Conservation (phyloP, 345 rosid species). For the Sonneratia alba region DNA sequence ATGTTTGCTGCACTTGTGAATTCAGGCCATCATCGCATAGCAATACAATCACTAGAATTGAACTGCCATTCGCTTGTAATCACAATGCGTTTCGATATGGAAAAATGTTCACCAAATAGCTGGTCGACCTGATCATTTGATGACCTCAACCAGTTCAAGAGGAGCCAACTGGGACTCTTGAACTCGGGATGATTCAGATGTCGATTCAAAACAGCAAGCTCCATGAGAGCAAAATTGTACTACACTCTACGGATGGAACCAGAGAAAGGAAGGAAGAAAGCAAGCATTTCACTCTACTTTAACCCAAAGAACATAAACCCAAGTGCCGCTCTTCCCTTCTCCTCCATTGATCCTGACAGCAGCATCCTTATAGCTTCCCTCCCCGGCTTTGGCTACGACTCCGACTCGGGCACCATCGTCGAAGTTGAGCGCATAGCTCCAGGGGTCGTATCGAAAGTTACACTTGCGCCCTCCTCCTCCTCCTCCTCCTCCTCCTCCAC, state of each 20-base stretch:
- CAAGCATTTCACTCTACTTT: slow-evolving; percentile 2
- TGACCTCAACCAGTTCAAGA: background rate
- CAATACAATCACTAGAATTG: background rate
- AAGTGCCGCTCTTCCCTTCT: background rate
- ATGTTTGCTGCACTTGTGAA: background rate
- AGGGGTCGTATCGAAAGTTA: slow-evolving; percentile 86
- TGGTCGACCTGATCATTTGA: background rate
- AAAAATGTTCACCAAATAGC: too few species aligned
- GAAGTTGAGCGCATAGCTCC: slow-evolving; percentile 56
- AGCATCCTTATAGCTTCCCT: background rate
- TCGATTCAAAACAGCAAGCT: background rate
- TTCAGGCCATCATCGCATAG: background rate
- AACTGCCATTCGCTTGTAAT: background rate
- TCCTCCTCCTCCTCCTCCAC: slow-evolving; percentile 9
- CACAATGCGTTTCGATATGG: background rate
- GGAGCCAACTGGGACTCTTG: background rate
- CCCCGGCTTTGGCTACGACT: background rate
- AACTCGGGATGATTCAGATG: background rate
- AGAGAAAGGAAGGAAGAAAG: background rate
- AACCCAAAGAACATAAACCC: slow-evolving; percentile 10
- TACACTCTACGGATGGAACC: background rate
- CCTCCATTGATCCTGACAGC: background rate
- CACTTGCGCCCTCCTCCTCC: slow-evolving; percentile 19
- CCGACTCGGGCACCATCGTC: slow-evolving; percentile 8
- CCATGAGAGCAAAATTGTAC: slow-evolving; percentile 6